A percentile compares a stretch with the other conserved stretches of the same genome.
phyloP scores from a whole-genome alignment of 2,329 filamentous ascomycete genomes.

The Diaporthe nobilis region DNA sequence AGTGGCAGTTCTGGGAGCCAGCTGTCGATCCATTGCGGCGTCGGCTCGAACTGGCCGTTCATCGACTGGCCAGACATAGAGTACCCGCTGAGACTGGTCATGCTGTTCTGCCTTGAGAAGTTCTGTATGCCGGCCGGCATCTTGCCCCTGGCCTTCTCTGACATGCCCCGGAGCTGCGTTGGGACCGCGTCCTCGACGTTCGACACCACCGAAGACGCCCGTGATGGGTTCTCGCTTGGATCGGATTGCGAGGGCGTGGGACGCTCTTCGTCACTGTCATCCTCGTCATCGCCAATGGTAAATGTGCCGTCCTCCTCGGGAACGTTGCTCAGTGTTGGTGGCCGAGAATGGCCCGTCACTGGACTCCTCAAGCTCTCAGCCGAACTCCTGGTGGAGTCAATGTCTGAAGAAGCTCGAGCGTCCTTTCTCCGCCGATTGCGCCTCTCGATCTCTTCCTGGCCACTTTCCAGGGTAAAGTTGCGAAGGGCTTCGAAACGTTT shows the following conservation, averaged over 20 bases:
- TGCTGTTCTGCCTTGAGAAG: conserved; percentile 93
- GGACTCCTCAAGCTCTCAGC: conserved; percentile 78
- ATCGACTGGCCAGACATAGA: conserved; percentile 70
- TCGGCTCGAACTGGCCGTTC: conserved; percentile 80
- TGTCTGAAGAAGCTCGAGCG: conserved; percentile 62
- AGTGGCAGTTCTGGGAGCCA: conserved; percentile 95
- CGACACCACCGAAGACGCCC: conserved; percentile 78
- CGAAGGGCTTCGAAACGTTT: conserved; percentile 89
- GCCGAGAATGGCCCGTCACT: conserved; percentile 65
- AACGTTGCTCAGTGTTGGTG: conserved; percentile 74
- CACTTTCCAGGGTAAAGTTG: conserved; percentile 91
- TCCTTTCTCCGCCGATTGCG: conserved; percentile 80
- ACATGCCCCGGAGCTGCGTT: conserved; percentile 89
- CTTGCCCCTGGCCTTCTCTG: conserved; percentile 96
- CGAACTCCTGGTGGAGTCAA: conserved; percentile 70
- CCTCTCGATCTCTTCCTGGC: conserved; percentile 90
- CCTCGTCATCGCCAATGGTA: conserved; percentile 87
- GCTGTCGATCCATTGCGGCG: conserved; percentile 87
- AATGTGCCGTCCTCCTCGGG: conserved; percentile 87
- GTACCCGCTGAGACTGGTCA: conserved; percentile 81
- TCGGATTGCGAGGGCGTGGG: conserved; percentile 75
- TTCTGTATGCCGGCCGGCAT: conserved; percentile 87
- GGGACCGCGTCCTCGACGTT: conserved; percentile 84
- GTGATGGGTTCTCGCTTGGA: conserved; percentile 73
- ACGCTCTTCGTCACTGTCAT: conserved; percentile 66